Base-by-base conservation (phyloP, 345 rosid species). In the Euclidium syriacum region DNA sequence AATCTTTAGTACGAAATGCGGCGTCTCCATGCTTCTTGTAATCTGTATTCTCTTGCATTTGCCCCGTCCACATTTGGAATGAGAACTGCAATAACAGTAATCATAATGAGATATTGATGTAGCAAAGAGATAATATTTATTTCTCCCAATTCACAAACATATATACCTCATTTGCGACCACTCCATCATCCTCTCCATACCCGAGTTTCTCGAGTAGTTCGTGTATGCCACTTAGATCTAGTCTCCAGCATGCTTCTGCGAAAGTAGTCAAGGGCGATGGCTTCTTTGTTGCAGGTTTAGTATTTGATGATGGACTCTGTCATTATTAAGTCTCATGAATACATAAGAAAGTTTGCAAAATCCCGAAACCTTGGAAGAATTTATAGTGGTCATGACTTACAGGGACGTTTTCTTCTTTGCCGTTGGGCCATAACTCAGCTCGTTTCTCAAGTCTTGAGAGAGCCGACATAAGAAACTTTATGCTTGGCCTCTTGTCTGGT, bases 51-150 rank as follows among this genome's bases (percentile, higher is more conserved):
- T 94, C 97, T 75, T 90, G 99, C 95, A 94, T 81, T 76, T 78
- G 88, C 75, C 73, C 82, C 54, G 99, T 85, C 99, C 99, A 94
- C 95, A 94, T 77, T 80, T 94, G 99, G 58, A 94, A 94, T 64
- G 99, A 94, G 62, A 88, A 90, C 96, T 88, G 78, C 76, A 72
- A 41, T 22, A 7, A 3, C 32, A 3, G 33, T 40, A 12, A 25
- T 38, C 43, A 14, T 11, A 46, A 10, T 35, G 52, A 18, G 49
- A 25, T 27, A 14, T 29, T 47, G 58, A 25, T 53, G 27, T 41
- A 18, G 16, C 61, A 33, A 38, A 24, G 14, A 54, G 14, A 16
- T 33, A 57, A 41, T 41, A 41, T 40, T 62, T 25, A n/a, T n/a
- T n/a, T n/a, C n/a, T n/a, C n/a, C n/a, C n/a, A n/a, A n/a, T 17